Conservation (phyloP, 768 basidiomycete genomes). For the Psilocybe azurescens region DNA sequence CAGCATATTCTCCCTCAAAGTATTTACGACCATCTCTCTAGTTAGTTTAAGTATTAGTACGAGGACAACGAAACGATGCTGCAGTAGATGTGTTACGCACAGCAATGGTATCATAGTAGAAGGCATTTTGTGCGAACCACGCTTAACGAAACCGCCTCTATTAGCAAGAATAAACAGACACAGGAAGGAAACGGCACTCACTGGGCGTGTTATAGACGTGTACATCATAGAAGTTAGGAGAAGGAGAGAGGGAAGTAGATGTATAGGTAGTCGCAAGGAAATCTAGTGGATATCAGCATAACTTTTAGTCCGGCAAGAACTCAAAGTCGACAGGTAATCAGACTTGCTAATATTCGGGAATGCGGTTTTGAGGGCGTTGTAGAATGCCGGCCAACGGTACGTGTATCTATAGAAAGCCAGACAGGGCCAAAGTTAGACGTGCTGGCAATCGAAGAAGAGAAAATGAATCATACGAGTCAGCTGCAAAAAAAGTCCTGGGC, state of each 20-base stretch:
- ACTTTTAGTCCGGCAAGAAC: background rate
- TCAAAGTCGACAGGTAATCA: too few relatives aligned
- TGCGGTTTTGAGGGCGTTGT: slow-evolving; percentile 43
- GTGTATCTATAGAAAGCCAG: slow-evolving; percentile 38
- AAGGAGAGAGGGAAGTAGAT: slow-evolving; percentile 47
- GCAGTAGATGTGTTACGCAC: slow-evolving; percentile 18
- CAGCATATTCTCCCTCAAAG: slow-evolving; percentile 71
- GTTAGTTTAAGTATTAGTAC: too few relatives aligned
- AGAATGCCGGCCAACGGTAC: slow-evolving; percentile 58
- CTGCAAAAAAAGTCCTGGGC: slow-evolving; percentile 28
- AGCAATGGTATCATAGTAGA: slow-evolving; percentile 41
- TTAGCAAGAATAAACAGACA: too few relatives aligned
- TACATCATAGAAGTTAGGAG: slow-evolving; percentile 56
- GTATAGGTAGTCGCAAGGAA: slow-evolving; percentile 60
- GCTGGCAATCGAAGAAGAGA: background rate
- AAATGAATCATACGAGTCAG: slow-evolving; percentile 23
- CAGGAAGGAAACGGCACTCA: slow-evolving; percentile 23
- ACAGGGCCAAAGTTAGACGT: too few relatives aligned
- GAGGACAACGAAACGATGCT: background rate
- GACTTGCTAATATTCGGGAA: slow-evolving; percentile 58
- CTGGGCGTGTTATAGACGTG: slow-evolving; percentile 64
- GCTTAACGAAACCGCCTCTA: slow-evolving; percentile 22
- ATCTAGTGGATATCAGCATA: slow-evolving; percentile 32
- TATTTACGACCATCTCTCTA: slow-evolving; percentile 64
- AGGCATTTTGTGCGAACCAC: slow-evolving; percentile 46